Evolutionary conservation across 257 asterid genomes (phyloP), one percentile per base, ranked within the genome.

Genomic region (Lavandula angustifolia): DNA sequence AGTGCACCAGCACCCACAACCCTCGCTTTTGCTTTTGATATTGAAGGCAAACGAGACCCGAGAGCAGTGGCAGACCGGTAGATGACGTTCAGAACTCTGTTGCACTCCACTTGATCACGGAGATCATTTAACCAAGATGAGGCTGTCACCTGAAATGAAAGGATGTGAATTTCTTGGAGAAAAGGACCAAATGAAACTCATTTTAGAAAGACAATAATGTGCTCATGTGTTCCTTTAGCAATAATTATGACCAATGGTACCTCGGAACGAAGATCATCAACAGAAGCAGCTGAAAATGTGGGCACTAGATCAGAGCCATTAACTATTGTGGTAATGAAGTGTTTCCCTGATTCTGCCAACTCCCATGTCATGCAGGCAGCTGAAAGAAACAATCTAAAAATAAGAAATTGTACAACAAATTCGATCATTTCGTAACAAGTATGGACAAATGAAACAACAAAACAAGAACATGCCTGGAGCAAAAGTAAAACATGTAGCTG

Each of bases 341-440:
- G 80, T 61, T 86, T 82, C 59, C 96, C 92, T 9, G 95, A 89
- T 67, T 89, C 96, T 2, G 92, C 96, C 81, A 89, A 76, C 79
- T 82, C 96, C 88, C 85, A 82, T 32, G 95, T 89, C 95, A 89
- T 86, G 74, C 96, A 86, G 66, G 96, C 95, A 75, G 91, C 95
- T 89, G 78, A 43, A 70, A 33, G 38, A 37, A 40, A 60, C 55
- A 60, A 18, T 47, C 16, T 29, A 22, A 7, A 60, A 57, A 62
- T 47, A 68, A 31, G 40, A 64, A 66, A 54, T 50, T 62, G 16
- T 6, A 54, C 7, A 49, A 12, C 34, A 64, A n/a, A 6, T 11
- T 51, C 10, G 29, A 12, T 58, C 12, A 32, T 16, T 33, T 54
- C 12, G 56, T 8, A 18, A 70, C 29, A 34, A 14, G 34, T 55